Base-by-base conservation (phyloP, 1,284 basidiomycete species). In the Grifola frondosa region DNA sequence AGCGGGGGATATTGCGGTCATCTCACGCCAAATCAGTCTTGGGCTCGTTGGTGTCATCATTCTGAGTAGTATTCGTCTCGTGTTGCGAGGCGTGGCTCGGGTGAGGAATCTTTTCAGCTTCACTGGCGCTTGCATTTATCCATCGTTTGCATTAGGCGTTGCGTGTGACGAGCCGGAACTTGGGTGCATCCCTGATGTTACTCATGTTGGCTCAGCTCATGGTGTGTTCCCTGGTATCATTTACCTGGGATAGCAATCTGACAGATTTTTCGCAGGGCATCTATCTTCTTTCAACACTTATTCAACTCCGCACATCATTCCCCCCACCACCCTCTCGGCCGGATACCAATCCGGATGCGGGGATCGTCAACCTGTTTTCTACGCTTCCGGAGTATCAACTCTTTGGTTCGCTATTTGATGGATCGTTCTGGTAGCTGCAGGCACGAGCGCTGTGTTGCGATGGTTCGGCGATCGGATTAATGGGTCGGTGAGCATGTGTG, bases 141-240 rank as follows among this genome's bases (percentile, higher is more conserved):
- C 25, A 2, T 30, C 4, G 21, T 26, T 33, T 9, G 15, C 28
- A 17, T n/a, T 52, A 84, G 81, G 72, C 72, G 0, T 67, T 88
- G 25, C 74, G 76, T 34, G 75, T 87, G 5, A 81, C 83, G 13
- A 85, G 81, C 53, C 71, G 78, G 20, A 85, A 75, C 41, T 67
- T 84, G 5, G 80, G 81, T 24, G 81, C 84, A 10, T 84, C 83
- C 2, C 63, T 89, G 34, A 82, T 89, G 74, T 58, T 89, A 20
- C 74, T 90, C 24, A 63, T 86, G 11, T 70, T 90, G 12, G 82
- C 87, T 7, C 86, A 90, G 58, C 70, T 90, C 31, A 88, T 90
- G 86, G 87, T 86, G 56, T 22, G 72, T 58, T 20, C 23, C 4
- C 23, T 16, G n/a, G 16, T 12, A 11, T 6, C 8, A 10, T 12